Evolutionary conservation across 176 grass and related monocot species (phyloP).

Genomic region (Triticum monococcum): DNA sequence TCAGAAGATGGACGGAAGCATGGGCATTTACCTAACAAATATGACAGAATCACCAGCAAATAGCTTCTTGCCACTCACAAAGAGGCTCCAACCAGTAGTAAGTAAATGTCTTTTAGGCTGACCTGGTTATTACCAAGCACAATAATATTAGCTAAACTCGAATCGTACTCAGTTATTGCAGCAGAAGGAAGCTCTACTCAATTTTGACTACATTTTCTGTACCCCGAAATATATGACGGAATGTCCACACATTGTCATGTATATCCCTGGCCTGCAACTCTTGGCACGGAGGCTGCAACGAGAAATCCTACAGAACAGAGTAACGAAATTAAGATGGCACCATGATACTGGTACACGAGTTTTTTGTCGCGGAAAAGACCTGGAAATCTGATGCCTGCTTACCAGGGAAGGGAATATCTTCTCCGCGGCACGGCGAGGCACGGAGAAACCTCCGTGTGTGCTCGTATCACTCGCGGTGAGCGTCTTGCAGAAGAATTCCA

Average conservation of each 20-base stretch:
- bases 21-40: constrained; percentile 77
- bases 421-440: constrained; percentile 94
- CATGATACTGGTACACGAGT: neutral
- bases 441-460: constrained; percentile 97
- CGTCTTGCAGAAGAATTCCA: constrained; percentile 98
- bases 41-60: constrained; percentile 98
- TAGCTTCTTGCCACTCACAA: constrained; percentile 92
- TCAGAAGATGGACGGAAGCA: constrained; percentile 7
- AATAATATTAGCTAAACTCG: constrained; percentile 19
- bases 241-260: constrained; percentile 91
- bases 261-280: constrained; percentile 94
- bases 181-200: neutral
- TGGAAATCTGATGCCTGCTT: constrained; percentile 19
- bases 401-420: constrained; percentile 96
- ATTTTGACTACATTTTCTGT: neutral
- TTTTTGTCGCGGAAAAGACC: neutral
- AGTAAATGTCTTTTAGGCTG: constrained; percentile 97
- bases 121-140: constrained; percentile 50
- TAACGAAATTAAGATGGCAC: neutral
- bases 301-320: constrained; percentile 68
- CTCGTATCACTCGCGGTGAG: constrained; percentile 98
- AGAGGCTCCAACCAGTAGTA: constrained; percentile 98
- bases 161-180: neutral
- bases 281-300: constrained; percentile 92
- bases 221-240: constrained; percentile 99